Evolutionary conservation across 1,284 basidiomycete genomes (phyloP).

Genomic region (Heterobasidion irregulare): DNA sequence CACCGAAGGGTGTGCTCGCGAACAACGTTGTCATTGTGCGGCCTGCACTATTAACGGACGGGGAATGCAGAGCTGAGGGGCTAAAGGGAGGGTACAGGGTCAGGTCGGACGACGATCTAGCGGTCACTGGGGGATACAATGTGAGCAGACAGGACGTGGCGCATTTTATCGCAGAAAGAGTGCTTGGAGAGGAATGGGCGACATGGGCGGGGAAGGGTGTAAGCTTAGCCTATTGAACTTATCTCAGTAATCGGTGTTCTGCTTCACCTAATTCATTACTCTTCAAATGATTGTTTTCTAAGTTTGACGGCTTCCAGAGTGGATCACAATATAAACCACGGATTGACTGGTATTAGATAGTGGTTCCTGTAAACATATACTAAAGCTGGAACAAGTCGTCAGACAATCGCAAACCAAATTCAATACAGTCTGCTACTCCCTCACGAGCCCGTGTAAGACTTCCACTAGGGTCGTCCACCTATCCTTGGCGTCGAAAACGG

Average conservation of each 20-base stretch:
- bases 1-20: constrained; percentile 25
- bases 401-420: background rate
- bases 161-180: constrained; percentile 51
- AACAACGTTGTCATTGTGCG: constrained; percentile 42
- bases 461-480: constrained; percentile 29
- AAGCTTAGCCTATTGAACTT: constrained; percentile 20
- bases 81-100: constrained; percentile 21
- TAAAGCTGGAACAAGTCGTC: background rate
- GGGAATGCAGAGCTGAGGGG: constrained; percentile 34
- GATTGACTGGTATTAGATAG: no score
- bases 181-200: constrained; percentile 36
- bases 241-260: no score
- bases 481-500: constrained; percentile 37
- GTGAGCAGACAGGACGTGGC: constrained; percentile 56
- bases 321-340: no score
- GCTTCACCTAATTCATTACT: no score
- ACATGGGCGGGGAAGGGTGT: constrained; percentile 40
- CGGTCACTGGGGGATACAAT: constrained; percentile 34
- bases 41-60: constrained; percentile 49
- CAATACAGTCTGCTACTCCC: background rate
- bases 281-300: no score
- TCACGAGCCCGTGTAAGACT: constrained; percentile 29
- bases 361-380: no score
- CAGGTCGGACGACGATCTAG: constrained; percentile 23
- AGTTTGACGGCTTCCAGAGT: no score